Conservation (phyloP, 495 filamentous ascomycete genomes). For the Usnea hakonensis region DNA sequence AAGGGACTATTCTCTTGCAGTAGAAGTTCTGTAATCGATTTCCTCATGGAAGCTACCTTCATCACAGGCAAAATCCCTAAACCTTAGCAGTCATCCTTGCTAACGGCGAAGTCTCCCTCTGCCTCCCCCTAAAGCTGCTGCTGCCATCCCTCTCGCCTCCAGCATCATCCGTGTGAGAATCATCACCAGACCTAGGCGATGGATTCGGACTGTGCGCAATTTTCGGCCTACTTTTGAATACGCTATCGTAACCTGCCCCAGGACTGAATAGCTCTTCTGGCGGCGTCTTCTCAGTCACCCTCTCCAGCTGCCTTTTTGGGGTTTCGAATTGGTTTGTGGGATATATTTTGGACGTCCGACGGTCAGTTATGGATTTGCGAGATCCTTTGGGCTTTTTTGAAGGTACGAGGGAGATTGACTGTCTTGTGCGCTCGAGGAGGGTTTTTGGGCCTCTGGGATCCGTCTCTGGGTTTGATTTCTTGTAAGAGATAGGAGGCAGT, state of each 20-base stretch:
- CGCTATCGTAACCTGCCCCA: slow-evolving; percentile 71
- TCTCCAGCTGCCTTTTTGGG: slow-evolving; percentile 38
- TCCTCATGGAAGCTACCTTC: neutral
- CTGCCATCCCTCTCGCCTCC: neutral
- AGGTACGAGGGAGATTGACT: slow-evolving; percentile 62
- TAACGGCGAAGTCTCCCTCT: slow-evolving; percentile 4
- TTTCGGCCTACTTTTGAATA: slow-evolving; percentile 79
- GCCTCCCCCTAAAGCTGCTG: neutral
- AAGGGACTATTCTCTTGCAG: too few relatives aligned
- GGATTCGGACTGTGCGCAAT: slow-evolving; percentile 67
- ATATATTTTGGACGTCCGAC: slow-evolving; percentile 45
- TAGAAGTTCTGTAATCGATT: neutral
- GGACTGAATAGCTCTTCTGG: slow-evolving; percentile 52
- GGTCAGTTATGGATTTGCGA: slow-evolving; percentile 35
- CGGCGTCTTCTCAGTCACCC: slow-evolving; percentile 5
- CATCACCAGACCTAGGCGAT: slow-evolving; percentile 34
- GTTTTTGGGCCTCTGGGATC: slow-evolving; percentile 32
- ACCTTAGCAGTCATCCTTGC: neutral
- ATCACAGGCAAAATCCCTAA: neutral
- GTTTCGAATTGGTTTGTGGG: slow-evolving; percentile 58
- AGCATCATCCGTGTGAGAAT: neutral
- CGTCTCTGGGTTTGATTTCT: slow-evolving; percentile 16
- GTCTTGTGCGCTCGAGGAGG: slow-evolving; percentile 69
- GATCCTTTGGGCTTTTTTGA: slow-evolving; percentile 26
- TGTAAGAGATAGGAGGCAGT: slow-evolving; percentile 4